Conservation (phyloP, 2,329 filamentous ascomycete species). For the Colletotrichum higginsianum region DNA sequence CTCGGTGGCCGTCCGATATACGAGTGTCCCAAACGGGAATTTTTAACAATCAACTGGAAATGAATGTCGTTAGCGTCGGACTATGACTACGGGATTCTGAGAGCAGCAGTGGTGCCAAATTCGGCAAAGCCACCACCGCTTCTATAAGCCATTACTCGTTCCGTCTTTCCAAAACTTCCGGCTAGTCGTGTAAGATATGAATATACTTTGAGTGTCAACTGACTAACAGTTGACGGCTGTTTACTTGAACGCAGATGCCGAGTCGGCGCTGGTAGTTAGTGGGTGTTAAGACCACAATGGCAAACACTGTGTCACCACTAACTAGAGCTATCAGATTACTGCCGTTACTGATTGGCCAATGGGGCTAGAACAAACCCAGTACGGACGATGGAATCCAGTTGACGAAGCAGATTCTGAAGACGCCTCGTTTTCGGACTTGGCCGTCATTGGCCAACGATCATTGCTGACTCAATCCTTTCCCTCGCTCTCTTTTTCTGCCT, state of each 20-base stretch:
- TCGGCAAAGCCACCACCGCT: too few relatives aligned
- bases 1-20: too few relatives aligned
- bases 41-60: too few relatives aligned
- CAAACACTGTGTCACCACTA: neutral
- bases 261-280: neutral
- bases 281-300: neutral
- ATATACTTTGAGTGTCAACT: neutral
- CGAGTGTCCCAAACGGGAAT: too few relatives aligned
- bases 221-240: neutral
- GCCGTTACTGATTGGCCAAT: neutral
- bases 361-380: neutral
- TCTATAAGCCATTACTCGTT: too few relatives aligned
- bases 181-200: neutral
- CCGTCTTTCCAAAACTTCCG: too few relatives aligned
- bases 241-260: too few relatives aligned
- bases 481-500: too few relatives aligned
- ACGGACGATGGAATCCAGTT: neutral
- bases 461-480: neutral
- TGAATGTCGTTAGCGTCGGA: too few relatives aligned
- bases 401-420: neutral
- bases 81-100: too few relatives aligned
- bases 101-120: too few relatives aligned
- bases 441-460: slow-evolving; percentile 11
- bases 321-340: neutral
- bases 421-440: slow-evolving; percentile 27